Evolutionary conservation across 2,329 filamentous ascomycete species (phyloP).

Genomic region (Cladosporium cucumerinum): DNA sequence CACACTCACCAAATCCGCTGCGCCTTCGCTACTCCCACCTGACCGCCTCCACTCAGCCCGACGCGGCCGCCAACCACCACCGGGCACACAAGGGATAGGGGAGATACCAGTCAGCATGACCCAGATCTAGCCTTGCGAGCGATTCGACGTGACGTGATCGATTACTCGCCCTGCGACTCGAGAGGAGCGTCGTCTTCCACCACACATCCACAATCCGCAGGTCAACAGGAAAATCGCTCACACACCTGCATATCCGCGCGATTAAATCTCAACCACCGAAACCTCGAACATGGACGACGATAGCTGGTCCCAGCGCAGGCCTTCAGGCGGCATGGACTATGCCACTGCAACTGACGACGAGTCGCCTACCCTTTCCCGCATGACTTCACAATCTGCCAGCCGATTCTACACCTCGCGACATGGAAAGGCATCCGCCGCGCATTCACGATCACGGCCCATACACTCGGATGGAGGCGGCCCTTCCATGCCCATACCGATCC

Average conservation of each 20-base stretch:
- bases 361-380: conserved; percentile 28
- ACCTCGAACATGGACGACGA: conserved; percentile 10
- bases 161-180: neutral
- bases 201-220: neutral
- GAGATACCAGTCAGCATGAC: conserved; percentile 3
- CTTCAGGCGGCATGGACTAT: conserved; percentile 31
- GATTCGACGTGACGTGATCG: conserved; percentile 7
- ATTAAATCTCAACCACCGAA: neutral
- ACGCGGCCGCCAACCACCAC: neutral
- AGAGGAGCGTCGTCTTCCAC: neutral
- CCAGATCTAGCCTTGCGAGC: neutral
- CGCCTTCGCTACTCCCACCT: neutral
- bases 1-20: neutral
- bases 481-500: conserved; percentile 45
- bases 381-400: conserved; percentile 31
- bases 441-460: conserved; percentile 44
- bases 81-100: neutral
- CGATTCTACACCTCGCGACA: conserved; percentile 28
- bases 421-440: conserved; percentile 38
- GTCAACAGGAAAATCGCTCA: neutral
- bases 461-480: conserved; percentile 38
- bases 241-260: neutral
- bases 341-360: conserved; percentile 25
- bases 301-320: conserved; percentile 23
- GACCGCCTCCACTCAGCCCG: conserved; percentile 1